Evolutionary conservation across 495 filamentous ascomycete genomes (phyloP), one percentile per base, ranked within the genome.

Genomic region (Penicillium daleae): DNA sequence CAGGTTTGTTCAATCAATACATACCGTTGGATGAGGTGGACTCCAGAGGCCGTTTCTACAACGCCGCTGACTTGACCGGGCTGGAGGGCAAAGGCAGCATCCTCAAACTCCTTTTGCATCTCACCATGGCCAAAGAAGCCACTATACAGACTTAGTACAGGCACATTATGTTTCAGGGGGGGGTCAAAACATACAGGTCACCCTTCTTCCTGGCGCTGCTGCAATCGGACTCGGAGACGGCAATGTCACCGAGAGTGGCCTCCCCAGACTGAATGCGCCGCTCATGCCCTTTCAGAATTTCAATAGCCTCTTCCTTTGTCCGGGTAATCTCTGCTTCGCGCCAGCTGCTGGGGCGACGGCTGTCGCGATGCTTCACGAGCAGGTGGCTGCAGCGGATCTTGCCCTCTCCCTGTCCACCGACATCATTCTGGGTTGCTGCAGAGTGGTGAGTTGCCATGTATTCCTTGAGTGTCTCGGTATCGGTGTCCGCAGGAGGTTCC

Each of bases 71-170:
- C 86, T 74, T 97, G 87, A 22, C 92, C 92, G 0, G 88, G 88
- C 72, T 92, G 85, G 33, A 99, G 78, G 15, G 87, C 87, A 79
- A 98, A 98, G 4, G 94, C 89, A 0, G 93, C 92, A 32, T 97
- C 92, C 75, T 98, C 95, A 66, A 99, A 99, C 77, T 98, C 95
- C 81, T 94, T 97, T 71, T 99, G 95, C 95, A 99, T 99, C 68
- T 99, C 95, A 6, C 92, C 90, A 59, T 78, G 86, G 24, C 92
- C 92, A 70, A 99, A 99, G 75, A 92, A 97, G 1, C 95, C 95
- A 51, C 89, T 92, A 52, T 6, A 60, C 51, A 62, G 39, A 21
- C 59, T 78, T 63, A 81, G 74, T 40, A 22, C 17, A 27, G 21
- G 3, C 19, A 9, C 26, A 33, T 22, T 27, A 4, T 9, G n/a